These are phyloP conservation scores for Cyclocybe cylindracea DNA, from an alignment of 768 basidiomycete species.

Conservation along the genomic window DNA sequence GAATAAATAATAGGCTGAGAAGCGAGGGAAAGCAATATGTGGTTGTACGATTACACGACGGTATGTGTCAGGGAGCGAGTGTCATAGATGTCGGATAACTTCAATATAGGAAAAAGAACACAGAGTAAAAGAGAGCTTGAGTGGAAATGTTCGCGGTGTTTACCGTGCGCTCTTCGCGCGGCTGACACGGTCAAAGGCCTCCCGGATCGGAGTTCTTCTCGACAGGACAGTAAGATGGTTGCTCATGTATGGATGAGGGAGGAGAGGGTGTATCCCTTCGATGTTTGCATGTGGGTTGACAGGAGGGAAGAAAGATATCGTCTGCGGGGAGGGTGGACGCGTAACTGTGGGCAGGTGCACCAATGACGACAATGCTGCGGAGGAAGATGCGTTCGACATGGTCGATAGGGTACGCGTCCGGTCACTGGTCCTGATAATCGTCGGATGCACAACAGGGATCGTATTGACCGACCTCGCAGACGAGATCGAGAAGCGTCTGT, in stretches of 20 bases:
- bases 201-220: constrained; percentile 65
- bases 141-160: background rate
- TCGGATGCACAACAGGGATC: constrained; percentile 16
- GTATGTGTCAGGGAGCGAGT: constrained; percentile 10
- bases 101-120: background rate
- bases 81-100: constrained; percentile 6
- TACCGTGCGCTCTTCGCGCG: constrained; percentile 47
- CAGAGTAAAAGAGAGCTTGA: constrained; percentile 1
- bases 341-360: constrained; percentile 52
- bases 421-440: constrained; percentile 26
- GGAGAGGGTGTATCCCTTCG: constrained; percentile 66
- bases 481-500: constrained; percentile 38
- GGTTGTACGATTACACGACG: constrained; percentile 2
- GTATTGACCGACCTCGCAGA: constrained; percentile 30
- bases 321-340: constrained; percentile 46
- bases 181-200: constrained; percentile 69
- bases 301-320: constrained; percentile 65
- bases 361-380: constrained; percentile 59
- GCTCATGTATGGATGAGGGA: constrained; percentile 71
- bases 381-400: constrained; percentile 54
- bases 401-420: constrained; percentile 52
- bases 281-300: constrained; percentile 53
- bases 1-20: constrained; percentile 11
- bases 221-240: constrained; percentile 71
- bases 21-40: background rate